Base-by-base conservation (phyloP, 176 grass and related monocot species). In the Poa annua region DNA sequence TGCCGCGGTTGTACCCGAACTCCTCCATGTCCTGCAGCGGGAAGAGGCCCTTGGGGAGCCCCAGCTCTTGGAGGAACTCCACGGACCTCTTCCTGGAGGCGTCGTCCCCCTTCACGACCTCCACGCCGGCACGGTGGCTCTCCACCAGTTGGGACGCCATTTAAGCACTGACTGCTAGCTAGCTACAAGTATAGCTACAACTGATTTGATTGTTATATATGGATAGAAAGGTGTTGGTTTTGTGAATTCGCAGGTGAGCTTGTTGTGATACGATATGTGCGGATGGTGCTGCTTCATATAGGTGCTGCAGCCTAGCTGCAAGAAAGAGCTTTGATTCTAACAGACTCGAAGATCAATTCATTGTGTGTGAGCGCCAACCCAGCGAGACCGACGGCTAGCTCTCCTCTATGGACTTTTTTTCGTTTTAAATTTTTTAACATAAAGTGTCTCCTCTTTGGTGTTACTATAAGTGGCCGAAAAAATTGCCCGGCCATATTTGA, bases 1-100 rank as follows among this genome's bases (percentile, higher is more conserved):
- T 54, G 7, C 39, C 38, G 4, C 21, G 24, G 15, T 83, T 74
- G 66, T 74, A 35, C 3, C 66, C 80, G 25, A 83, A 73, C 80
- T 83, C 66, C 22, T 83, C 52, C 8, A 74, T 52, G 29, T 80
- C 45, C 2, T 80, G 61, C 10, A 80, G 32, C 7, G 45, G 78
- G 19, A 80, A 67, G 35, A 83, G 69, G 11, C 81, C 66, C 39
- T 83, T 74, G 0, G 80, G 80, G 8, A 82, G 80, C 66, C 50
- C 80, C 9, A 83, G 50, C 17, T 63, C 50, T 1, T 59, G 24
- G 17, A 83, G 69, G 10, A 83, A 25, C 55, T 83, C 68, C 3
- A 74, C 8, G 10, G 22, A 47, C 10, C 47, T 83, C 51, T 71
- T 49, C 69, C 62, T 60, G 67, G 53, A 74, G 11, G 10, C 7